Conservation (phyloP, 257 asterid genomes). For the Ocimum tenuiflorum region DNA sequence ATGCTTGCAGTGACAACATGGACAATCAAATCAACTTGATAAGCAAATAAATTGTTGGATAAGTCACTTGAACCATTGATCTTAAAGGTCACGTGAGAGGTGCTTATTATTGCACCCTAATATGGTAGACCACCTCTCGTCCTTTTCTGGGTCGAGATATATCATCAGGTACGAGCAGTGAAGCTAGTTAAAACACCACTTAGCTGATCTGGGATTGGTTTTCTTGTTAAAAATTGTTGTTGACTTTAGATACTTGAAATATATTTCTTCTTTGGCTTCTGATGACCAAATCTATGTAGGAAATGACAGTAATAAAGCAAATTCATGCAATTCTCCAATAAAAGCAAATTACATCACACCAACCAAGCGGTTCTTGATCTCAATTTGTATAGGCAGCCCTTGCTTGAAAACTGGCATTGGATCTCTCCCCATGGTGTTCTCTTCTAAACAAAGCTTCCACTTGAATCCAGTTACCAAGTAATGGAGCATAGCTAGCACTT, state of each 20-base stretch:
- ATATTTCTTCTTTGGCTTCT: no score
- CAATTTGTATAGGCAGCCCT: neutral
- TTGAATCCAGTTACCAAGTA: neutral
- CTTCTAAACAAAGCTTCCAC: neutral
- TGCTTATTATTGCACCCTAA: no score
- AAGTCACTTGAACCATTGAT: no score
- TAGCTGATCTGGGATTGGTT: neutral
- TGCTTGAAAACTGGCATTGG: neutral
- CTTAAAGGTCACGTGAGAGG: no score
- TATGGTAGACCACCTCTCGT: conserved; percentile 92
- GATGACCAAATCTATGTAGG: no score
- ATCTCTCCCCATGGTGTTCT: neutral
- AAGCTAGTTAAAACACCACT: neutral
- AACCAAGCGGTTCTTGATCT: neutral
- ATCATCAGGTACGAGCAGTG: conserved; percentile 70
- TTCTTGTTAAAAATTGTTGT: neutral
- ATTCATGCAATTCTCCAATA: no score
- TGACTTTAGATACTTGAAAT: conserved; percentile 14
- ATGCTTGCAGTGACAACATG: no score
- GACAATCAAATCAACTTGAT: no score
- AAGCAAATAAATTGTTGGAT: no score
- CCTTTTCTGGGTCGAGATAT: conserved; percentile 96
- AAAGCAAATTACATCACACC: neutral
- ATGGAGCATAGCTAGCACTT: neutral
- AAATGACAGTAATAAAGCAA: no score